phyloP scores from a whole-genome alignment of 2,329 filamentous ascomycete genomes.

The Stachybotrys elegans region DNA sequence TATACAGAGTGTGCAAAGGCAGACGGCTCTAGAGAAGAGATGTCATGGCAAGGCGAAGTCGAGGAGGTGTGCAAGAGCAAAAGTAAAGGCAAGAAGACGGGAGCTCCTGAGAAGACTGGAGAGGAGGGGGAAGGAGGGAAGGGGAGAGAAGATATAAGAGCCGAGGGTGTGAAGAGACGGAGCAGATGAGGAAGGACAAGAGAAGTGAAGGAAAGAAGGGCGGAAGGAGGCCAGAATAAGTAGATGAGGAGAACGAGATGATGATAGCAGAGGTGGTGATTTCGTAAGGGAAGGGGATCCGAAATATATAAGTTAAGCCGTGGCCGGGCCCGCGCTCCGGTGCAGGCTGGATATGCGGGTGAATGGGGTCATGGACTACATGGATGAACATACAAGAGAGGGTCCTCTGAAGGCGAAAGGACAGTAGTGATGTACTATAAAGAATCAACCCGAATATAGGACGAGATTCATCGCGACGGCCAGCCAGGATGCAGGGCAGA shows the following conservation, averaged over 20 bases:
- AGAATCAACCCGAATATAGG: slow-evolving; percentile 1
- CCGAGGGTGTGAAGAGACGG: slow-evolving; percentile 13
- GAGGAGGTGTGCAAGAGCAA: slow-evolving; percentile 8
- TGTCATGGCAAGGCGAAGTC: slow-evolving; percentile 10
- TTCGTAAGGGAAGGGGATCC: slow-evolving; percentile 29
- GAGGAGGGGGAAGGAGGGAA: slow-evolving; percentile 6
- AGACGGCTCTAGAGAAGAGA: too few species aligned
- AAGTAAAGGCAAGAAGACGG: not conserved
- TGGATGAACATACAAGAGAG: slow-evolving; percentile 31
- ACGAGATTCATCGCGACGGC: slow-evolving; percentile 1
- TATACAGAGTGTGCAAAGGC: too few species aligned
- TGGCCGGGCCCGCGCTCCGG: slow-evolving; percentile 15
- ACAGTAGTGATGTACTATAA: not conserved
- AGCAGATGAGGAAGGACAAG: slow-evolving; percentile 10
- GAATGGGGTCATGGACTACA: slow-evolving; percentile 23
- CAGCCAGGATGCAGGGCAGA: slow-evolving; percentile 3
- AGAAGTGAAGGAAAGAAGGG: not conserved
- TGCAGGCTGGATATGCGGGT: slow-evolving; percentile 4
- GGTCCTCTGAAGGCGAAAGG: slow-evolving; percentile 18
- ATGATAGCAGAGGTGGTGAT: slow-evolving; percentile 9
- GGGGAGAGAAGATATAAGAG: slow-evolving; percentile 7
- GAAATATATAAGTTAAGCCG: slow-evolving; percentile 41
- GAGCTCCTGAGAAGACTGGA: not conserved
- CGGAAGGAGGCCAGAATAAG: slow-evolving; percentile 13
- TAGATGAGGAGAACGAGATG: slow-evolving; percentile 20